Evolutionary conservation across 306 rosid genomes (phyloP), one percentile per base, ranked within the genome.

Genomic region (Acmispon strigosus): DNA sequence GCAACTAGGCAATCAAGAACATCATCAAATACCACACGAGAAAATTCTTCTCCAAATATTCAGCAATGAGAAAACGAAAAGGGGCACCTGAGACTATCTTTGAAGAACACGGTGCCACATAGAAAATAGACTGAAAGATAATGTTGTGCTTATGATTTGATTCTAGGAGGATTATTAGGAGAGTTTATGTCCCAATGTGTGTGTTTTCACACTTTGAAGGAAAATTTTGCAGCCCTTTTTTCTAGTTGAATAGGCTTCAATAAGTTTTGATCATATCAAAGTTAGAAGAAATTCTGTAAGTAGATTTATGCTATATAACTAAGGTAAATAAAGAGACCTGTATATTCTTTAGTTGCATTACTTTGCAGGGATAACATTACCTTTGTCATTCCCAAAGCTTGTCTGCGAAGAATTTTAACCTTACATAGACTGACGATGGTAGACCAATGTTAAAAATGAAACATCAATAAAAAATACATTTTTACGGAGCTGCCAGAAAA

Each of bases 11-110:
- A 18, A 61, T 76, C 88, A 16, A 62, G 70, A 62, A 75, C 71
- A 70, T 73, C 91, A 61, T 55, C 70, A 36, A 90, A 83, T 74
- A 81, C 63, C 77, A 79, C 84, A 17, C 76, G 54, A 54, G 98
- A 92, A 78, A 92, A 92, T 78, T 78, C 81, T 57, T 87, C 96
- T 67, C 98, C 96, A 70, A 86, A 90, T 72, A 84, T 92, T 78
- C 93, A 79, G 77, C 77, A 49, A 50, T 84, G 76, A 86, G 68
- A 52, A 15, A 57, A 59, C 41, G 61, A 70, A 50, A 49, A 67
- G 36, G 36, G 68, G 41, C 5, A 29, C 22, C 13, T 36, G 68
- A 66, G 78, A 59, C 14, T 32, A 47, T 37, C 72, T 56, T 22
- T 20, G 58, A 48, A 81, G 69, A 61, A 36, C 71, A 61, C 6